A percentile compares a stretch with the other conserved stretches of the same genome.
phyloP scores from a whole-genome alignment of 345 rosid species.

The Dovyalis caffra region DNA sequence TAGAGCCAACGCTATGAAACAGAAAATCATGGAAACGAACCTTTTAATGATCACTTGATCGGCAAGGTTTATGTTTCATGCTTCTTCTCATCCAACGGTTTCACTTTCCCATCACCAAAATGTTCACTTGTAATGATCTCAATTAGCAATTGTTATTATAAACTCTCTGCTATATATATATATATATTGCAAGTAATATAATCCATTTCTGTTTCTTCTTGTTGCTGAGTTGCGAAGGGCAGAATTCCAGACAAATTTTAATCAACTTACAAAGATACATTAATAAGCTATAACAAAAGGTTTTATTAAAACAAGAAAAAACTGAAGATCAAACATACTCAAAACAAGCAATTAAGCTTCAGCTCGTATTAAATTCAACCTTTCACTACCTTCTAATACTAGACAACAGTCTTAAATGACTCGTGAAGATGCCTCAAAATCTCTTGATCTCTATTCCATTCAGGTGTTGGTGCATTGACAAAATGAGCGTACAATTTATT shows the following conservation, averaged over 20 bases:
- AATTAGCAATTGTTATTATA: not conserved
- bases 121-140: not conserved
- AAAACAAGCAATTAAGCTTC: constrained; percentile 11
- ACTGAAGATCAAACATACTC: not conserved
- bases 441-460: constrained; percentile 79
- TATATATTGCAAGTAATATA: not conserved
- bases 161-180: not conserved
- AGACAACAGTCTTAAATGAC: constrained; percentile 72
- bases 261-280: not conserved
- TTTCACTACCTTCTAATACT: not conserved
- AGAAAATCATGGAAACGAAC: too few relatives aligned
- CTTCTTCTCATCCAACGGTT: not conserved
- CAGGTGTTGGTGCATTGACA: constrained; percentile 76
- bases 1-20: too few relatives aligned
- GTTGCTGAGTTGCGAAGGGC: not conserved
- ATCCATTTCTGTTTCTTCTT: not conserved
- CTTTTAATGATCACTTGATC: not conserved
- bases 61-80: not conserved
- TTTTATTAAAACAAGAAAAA: not conserved
- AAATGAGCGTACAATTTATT: constrained; percentile 93
- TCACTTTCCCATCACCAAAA: not conserved
- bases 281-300: not conserved
- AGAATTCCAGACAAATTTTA: not conserved
- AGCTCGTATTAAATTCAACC: not conserved
- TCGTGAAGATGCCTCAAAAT: constrained; percentile 76